These are phyloP conservation scores for Backusella luteola DNA, from an alignment of 192 early-diverging fungal species.

Conservation along the genomic window DNA sequence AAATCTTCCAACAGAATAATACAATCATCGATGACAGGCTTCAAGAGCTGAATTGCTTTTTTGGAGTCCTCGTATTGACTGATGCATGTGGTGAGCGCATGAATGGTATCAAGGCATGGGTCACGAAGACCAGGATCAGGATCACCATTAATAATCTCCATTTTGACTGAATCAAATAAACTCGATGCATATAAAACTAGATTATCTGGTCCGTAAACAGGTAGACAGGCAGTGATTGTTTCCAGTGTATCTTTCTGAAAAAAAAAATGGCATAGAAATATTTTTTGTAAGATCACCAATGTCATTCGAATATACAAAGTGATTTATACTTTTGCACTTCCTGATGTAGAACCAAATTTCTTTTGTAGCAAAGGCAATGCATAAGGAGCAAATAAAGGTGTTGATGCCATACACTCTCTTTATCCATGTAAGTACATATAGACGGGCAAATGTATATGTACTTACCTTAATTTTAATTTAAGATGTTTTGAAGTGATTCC, in stretches of 20 bases:
- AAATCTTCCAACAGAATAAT: conserved; percentile 57
- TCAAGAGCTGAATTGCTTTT: conserved; percentile 26
- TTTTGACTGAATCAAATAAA: conserved; percentile 71
- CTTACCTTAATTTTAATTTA: conserved; percentile 69
- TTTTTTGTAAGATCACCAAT: not conserved
- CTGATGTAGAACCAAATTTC: conserved; percentile 83
- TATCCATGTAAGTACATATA: not conserved
- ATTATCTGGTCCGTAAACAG: conserved; percentile 68
- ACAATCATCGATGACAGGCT: conserved; percentile 53
- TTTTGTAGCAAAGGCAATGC: conserved; percentile 87
- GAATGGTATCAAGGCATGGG: conserved; percentile 62
- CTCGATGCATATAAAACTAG: conserved; percentile 65
- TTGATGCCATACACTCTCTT: conserved; percentile 74
- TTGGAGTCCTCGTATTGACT: conserved; percentile 35
- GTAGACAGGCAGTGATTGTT: conserved; percentile 74
- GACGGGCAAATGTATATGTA: not conserved
- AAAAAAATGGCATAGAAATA: not conserved
- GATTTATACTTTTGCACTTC: conserved; percentile 75
- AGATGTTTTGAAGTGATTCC: conserved; percentile 93
- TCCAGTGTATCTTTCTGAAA: conserved; percentile 85
- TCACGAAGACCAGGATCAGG: conserved; percentile 68
- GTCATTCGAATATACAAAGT: no score
- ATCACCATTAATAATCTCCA: conserved; percentile 50
- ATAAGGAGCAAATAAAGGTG: conserved; percentile 74
- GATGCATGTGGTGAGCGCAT: conserved; percentile 51